Percentiles rank a stretch among this genome's conserved stretches.
Evolutionary conservation across 148 eudicot genomes (phyloP).

Genomic region (Vaccinium darrowii): DNA sequence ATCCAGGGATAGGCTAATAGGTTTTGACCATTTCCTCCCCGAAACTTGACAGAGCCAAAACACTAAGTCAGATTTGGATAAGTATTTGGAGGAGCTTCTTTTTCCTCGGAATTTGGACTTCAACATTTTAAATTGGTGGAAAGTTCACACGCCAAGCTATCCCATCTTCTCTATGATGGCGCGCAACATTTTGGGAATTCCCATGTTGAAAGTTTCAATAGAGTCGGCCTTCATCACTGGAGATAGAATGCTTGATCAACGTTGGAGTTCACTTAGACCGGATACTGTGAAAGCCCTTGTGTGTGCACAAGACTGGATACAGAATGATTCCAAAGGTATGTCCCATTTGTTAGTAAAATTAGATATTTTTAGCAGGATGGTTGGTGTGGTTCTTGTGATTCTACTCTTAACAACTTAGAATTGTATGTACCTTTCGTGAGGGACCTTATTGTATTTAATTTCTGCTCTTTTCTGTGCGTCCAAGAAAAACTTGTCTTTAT

Average conservation of each 20-base stretch:
- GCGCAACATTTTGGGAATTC: too few species aligned
- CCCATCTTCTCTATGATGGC: too few species aligned
- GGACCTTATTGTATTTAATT: not conserved
- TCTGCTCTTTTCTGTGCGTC: not conserved
- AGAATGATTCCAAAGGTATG: slow-evolving; percentile 32
- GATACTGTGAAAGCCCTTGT: slow-evolving; percentile 82
- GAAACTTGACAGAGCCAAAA: too few species aligned
- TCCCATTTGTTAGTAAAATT: not conserved
- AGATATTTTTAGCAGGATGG: not conserved
- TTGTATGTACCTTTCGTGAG: not conserved
- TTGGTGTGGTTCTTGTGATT: slow-evolving; percentile 9
- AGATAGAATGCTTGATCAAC: slow-evolving; percentile 3
- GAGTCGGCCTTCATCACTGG: too few species aligned
- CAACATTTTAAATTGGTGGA: too few species aligned
- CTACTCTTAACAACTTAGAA: not conserved
- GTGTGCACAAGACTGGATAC: slow-evolving; percentile 84
- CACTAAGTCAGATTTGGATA: too few species aligned
- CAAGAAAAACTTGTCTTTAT: too few species aligned
- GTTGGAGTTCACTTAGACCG: slow-evolving; percentile 58
- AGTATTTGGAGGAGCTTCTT: too few species aligned
- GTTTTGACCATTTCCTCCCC: slow-evolving; percentile 56
- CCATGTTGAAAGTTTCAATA: too few species aligned
- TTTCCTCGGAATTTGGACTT: too few species aligned
- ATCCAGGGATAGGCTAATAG: slow-evolving; percentile 64
- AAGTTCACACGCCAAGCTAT: too few species aligned